Conservation (phyloP, 2,329 filamentous ascomycete genomes). For the Fusarium denticulatum region DNA sequence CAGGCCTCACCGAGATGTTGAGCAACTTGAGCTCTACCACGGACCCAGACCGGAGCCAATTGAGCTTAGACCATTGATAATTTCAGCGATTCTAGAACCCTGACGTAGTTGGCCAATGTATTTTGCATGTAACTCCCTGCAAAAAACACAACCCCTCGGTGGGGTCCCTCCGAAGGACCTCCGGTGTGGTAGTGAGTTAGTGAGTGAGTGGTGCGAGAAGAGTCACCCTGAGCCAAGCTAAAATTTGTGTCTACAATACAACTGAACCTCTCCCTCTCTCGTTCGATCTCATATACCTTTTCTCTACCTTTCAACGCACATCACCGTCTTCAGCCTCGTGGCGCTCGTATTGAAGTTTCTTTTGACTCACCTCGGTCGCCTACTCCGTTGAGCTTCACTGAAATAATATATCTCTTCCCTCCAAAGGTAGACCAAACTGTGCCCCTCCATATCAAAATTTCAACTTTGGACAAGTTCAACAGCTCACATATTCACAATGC, state of each 20-base stretch:
- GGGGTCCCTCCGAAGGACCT: constrained; percentile 46
- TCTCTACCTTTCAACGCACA: neutral
- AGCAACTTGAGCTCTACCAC: constrained; percentile 5
- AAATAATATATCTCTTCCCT: constrained; percentile 21
- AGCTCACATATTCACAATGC: constrained; percentile 43
- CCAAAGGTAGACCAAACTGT: constrained; percentile 19
- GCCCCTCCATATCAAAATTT: constrained; percentile 34
- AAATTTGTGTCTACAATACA: constrained; percentile 25
- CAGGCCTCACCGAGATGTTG: constrained; percentile 9
- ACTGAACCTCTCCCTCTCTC: constrained; percentile 1
- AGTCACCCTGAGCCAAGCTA: constrained; percentile 25
- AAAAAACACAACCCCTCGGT: constrained; percentile 41
- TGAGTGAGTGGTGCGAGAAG: constrained; percentile 12
- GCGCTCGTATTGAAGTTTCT: constrained; percentile 26
- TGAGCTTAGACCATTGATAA: constrained; percentile 43
- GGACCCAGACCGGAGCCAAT: constrained; percentile 38
- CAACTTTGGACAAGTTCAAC: constrained; percentile 17
- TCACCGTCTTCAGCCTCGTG: constrained; percentile 24
- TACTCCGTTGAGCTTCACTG: constrained; percentile 27
- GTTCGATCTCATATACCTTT: constrained; percentile 1
- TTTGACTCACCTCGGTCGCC: constrained; percentile 19
- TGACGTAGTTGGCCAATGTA: constrained; percentile 39
- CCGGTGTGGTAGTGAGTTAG: constrained; percentile 21
- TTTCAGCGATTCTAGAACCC: constrained; percentile 40
- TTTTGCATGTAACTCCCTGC: constrained; percentile 23